Evolutionary conservation across 1,139 yeast genomes (phyloP), one percentile per base, ranked within the genome.

Genomic region (Dujonia santamariae): DNA sequence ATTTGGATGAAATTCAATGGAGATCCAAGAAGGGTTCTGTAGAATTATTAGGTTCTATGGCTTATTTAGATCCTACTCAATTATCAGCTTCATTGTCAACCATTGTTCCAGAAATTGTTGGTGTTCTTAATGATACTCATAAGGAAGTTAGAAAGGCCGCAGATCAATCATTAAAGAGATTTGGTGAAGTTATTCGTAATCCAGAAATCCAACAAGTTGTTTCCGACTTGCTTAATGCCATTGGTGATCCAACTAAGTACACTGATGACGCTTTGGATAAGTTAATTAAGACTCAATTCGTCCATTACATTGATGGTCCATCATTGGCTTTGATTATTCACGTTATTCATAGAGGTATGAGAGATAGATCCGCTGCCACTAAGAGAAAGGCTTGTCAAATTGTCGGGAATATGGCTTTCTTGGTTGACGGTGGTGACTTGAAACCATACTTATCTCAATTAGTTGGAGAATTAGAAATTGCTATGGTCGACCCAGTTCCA

Each of bases 401-500:
- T 67, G 97, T 94, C 26, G 98, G 98, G 45, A 92, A 92, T 54
- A 90, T 94, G 97, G 88, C 98, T 2, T 87, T 92, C 57, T 72
- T 94, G 50, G 96, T 95, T 16, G 97, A 90, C 48, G 72, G 87
- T 17, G 79, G 76, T 46, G 98, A 94, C 55, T 71, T 94, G 42
- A 64, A 78, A 40, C 97, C 97, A 19, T 92, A 94, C 59, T 68
- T 94, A 49, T 74, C 78, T 18, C 75, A 79, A 32, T 69, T 94
- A 48, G 83, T 90, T 30, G 73, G 78, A 11, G 97, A 88, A 50
- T 75, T 94, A 40, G 96, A 92, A 56, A 70, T 75, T 28, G 96
- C 97, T 2, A 90, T 94, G 96, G 97, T 94, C 37, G 99, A 94
- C 52, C 98, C 98, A 1, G 98, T 94, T 34, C 96, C 98, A 24